These are phyloP conservation scores for Verticillium zaregamsianum DNA, from an alignment of 2,329 filamentous ascomycete species.

Conservation along the genomic window DNA sequence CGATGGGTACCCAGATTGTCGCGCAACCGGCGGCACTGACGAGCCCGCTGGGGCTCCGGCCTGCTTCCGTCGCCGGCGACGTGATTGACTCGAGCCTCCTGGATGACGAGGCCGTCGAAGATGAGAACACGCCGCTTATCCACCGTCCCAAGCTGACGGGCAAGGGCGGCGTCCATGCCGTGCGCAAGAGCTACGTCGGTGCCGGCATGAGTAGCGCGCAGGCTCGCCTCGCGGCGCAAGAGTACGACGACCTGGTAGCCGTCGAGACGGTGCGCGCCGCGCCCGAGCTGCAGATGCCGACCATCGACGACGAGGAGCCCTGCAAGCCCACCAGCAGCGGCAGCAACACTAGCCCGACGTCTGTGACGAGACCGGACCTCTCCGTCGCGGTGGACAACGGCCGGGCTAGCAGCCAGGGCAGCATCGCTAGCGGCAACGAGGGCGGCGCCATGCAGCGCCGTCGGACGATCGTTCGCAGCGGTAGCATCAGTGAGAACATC, in stretches of 20 bases:
- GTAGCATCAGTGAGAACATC: conserved; percentile 16
- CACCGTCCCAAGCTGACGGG: conserved; percentile 16
- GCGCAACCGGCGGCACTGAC: conserved; percentile 43
- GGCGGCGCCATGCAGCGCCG: conserved; percentile 8
- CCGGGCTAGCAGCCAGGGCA: conserved; percentile 6
- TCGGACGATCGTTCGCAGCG: conserved; percentile 12
- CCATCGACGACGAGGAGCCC: conserved; percentile 7
- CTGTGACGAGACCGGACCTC: conserved; percentile 4
- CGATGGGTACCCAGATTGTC: background rate
- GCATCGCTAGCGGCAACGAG: conserved; percentile 5
- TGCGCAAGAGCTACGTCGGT: conserved; percentile 13
- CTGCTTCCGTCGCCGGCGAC: conserved; percentile 15
- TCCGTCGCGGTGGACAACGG: conserved; percentile 9
- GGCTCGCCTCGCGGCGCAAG: conserved; percentile 6
- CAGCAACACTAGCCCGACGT: conserved; percentile 2
- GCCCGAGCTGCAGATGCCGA: conserved; percentile 3
- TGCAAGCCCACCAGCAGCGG: background rate
- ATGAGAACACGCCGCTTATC: conserved; percentile 13
- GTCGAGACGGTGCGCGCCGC: background rate
- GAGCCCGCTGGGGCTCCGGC: conserved; percentile 15
- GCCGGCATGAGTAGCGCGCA: conserved; percentile 11
- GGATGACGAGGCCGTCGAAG: conserved; percentile 8
- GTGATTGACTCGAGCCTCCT: conserved; percentile 1
- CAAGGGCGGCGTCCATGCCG: conserved; percentile 14
- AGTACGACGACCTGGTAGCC: background rate